Evolutionary conservation across 306 rosid genomes (phyloP).

Genomic region (Boehmeria nivea): DNA sequence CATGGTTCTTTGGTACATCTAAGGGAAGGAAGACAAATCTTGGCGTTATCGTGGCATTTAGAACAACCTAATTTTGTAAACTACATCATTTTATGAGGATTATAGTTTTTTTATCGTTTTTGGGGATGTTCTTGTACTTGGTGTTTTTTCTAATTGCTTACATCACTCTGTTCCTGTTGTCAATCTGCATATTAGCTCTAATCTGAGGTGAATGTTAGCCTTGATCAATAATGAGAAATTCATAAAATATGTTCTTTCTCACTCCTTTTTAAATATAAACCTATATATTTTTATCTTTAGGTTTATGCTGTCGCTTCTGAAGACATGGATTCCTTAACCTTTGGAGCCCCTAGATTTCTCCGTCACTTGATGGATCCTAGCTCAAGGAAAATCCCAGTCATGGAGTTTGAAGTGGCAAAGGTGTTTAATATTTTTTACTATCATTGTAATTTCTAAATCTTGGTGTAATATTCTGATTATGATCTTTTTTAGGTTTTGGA

Average conservation of each 20-base stretch:
- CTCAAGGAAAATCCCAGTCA: slow-evolving; percentile 91
- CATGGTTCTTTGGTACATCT: not conserved
- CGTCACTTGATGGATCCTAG: slow-evolving; percentile 99
- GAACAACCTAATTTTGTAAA: not conserved
- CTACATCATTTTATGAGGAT: not conserved
- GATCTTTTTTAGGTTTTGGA: slow-evolving; percentile 65
- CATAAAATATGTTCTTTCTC: too few relatives aligned
- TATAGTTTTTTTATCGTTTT: too few relatives aligned
- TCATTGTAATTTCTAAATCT: not conserved
- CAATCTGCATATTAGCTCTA: too few relatives aligned
- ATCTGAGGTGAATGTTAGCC: too few relatives aligned
- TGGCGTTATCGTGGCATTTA: not conserved
- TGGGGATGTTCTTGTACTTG: too few relatives aligned
- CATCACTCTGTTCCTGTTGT: too few relatives aligned
- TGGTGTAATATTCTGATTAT: slow-evolving; percentile 20
- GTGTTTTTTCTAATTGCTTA: too few relatives aligned
- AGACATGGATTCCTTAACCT: slow-evolving; percentile 95
- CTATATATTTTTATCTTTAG: slow-evolving; percentile 27
- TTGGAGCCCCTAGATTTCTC: slow-evolving; percentile 92
- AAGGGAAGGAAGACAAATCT: not conserved
- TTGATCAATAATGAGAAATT: too few relatives aligned
- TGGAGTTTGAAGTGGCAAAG: slow-evolving; percentile 93
- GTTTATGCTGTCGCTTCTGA: slow-evolving; percentile 96
- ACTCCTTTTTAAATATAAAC: too few relatives aligned
- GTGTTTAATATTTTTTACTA: slow-evolving; percentile 34